These are phyloP conservation scores for Penicillium bovifimosum DNA, from an alignment of 495 filamentous ascomycete genomes.

Conservation along the genomic window DNA sequence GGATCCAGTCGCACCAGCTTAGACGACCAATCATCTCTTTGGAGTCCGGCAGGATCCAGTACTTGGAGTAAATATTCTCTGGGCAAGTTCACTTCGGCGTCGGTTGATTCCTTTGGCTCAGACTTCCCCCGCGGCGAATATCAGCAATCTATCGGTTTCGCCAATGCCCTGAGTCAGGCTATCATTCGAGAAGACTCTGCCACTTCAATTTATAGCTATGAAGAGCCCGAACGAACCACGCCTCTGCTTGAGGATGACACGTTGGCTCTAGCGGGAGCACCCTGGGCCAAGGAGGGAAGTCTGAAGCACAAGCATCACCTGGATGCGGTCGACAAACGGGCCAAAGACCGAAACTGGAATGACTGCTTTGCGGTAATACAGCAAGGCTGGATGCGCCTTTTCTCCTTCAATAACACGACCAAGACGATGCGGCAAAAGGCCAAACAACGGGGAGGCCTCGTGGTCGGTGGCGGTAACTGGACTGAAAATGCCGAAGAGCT, in stretches of 20 bases:
- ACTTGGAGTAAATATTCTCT: conserved; percentile 95
- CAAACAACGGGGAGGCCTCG: conserved; percentile 55
- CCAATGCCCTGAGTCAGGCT: conserved; percentile 91
- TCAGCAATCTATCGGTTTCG: conserved; percentile 95
- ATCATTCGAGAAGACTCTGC: conserved; percentile 89
- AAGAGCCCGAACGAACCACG: conserved; percentile 50
- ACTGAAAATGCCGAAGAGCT: conserved; percentile 87
- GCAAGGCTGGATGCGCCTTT: conserved; percentile 91
- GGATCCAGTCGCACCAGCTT: conserved; percentile 92
- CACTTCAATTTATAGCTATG: conserved; percentile 44
- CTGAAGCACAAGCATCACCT: conserved; percentile 95
- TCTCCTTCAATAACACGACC: conserved; percentile 73
- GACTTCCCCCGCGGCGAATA: conserved; percentile 77
- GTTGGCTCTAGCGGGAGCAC: conserved; percentile 81
- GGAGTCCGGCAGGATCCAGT: conserved; percentile 82
- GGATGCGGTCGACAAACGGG: conserved; percentile 80
- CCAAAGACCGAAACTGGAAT: conserved; percentile 88
- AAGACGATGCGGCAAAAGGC: conserved; percentile 69
- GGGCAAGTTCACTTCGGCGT: conserved; percentile 84
- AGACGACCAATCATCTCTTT: conserved; percentile 84
- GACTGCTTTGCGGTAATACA: conserved; percentile 98
- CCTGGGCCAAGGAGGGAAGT: conserved; percentile 96
- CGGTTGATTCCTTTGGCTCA: conserved; percentile 80
- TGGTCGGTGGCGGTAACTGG: conserved; percentile 95
- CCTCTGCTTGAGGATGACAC: conserved; percentile 87